Base-by-base conservation (phyloP, 768 basidiomycete genomes). In the Auriscalpium orientale region DNA sequence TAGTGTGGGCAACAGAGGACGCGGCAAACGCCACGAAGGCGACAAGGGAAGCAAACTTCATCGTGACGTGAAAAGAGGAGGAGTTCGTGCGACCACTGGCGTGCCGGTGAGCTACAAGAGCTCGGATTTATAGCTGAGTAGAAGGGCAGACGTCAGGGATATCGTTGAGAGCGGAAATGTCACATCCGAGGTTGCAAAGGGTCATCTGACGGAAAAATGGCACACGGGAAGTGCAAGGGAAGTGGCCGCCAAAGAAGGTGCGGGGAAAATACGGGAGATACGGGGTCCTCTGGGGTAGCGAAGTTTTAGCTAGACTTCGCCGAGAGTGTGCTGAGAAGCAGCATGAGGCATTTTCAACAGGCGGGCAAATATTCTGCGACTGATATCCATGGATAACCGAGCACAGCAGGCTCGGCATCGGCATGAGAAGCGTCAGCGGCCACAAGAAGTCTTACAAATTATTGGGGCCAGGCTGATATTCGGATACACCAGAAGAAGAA, bases 1-100 rank as follows among this genome's bases (percentile, higher is more conserved):
- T 80, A 20, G 76, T 74, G 58, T 81, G 80, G 7, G 74, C 80
- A 21, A 70, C 72, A 46, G 65, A 74, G 11, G 72, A 69, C 46
- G 63, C 56, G 28, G 68, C 62, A 49, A 76, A 57, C 22, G 69
- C 65, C 43, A 70, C 49, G 35, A 71, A 57, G 45, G 70, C 55
- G 15, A 55, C 44, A 37, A 65, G 51, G 54, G 64, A 58, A 57
- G 59, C 46, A 40, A 65, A 57, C 21, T 48, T 51, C 58, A 45
- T 58, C 64, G 59, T 65, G 53, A 20, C 56, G 16, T n/a, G n/a
- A 8, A 38, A 37, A 40, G 18, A 2, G 8, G 16, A 13, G 2
- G 16, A 33, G 36, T 37, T 51, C 15, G 34, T 16, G 40, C 36
- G 52, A 21, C n/a, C 37, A 36, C 16, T 44, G 36, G 10, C 7